Conservation (phyloP, 108 stramenopile genomes). For the Conticribra weissflogii region DNA sequence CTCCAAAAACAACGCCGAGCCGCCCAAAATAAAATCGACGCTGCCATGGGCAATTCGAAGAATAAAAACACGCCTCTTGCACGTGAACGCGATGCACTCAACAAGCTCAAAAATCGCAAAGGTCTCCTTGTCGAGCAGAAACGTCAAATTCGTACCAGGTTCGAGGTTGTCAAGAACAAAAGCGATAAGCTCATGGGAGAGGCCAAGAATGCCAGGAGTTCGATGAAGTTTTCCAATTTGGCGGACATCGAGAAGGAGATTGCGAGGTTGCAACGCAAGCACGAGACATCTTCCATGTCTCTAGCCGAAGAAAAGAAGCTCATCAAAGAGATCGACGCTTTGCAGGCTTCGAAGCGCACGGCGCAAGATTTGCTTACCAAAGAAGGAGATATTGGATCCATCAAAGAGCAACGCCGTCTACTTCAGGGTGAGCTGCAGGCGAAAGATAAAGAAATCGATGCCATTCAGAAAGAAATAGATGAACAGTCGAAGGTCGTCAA, state of each 20-base stretch:
- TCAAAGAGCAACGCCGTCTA: conserved; percentile 67
- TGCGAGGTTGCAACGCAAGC: conserved; percentile 69
- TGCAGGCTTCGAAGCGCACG: conserved; percentile 72
- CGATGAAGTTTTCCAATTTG: conserved; percentile 77
- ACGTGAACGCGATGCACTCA: conserved; percentile 57
- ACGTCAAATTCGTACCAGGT: conserved; percentile 71
- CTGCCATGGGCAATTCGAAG: conserved; percentile 41
- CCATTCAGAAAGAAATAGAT: conserved; percentile 76
- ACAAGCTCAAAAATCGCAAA: conserved; percentile 70
- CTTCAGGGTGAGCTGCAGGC: conserved; percentile 64
- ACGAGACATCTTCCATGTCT: conserved; percentile 95
- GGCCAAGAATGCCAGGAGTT: conserved; percentile 58
- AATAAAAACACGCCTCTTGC: conserved; percentile 54
- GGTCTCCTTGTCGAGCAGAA: conserved; percentile 79
- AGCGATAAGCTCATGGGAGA: conserved; percentile 71
- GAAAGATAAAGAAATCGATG: conserved; percentile 92
- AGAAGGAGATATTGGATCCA: conserved; percentile 65
- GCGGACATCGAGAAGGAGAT: conserved; percentile 92
- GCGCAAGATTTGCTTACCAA: conserved; percentile 75
- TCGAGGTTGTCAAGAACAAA: conserved; percentile 65
- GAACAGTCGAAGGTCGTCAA: conserved; percentile 59
- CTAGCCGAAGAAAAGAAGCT: conserved; percentile 94
- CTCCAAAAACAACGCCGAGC: conserved; percentile 56
- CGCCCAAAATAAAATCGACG: conserved; percentile 74
- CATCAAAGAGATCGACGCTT: conserved; percentile 92